Base-by-base conservation (phyloP, 1,284 basidiomycete genomes). In the Marasmius oreades region DNA sequence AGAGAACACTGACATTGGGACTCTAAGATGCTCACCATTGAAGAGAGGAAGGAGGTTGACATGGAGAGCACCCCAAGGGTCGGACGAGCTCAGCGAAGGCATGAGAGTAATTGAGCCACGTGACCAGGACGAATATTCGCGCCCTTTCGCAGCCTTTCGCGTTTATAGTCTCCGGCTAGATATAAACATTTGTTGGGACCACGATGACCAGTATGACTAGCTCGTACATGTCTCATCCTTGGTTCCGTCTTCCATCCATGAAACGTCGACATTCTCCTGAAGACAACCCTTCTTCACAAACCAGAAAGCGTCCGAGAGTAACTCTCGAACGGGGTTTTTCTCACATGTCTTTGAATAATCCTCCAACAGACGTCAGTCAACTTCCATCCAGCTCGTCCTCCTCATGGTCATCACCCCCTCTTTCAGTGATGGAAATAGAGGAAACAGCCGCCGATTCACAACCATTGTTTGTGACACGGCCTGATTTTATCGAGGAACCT, bases 11-110 rank as follows among this genome's bases (percentile, higher is more conserved):
- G 64, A 88, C 88, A 98, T 92, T 28, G 93, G 89, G 42, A 88
- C 83, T 62, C 87, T 82, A n/a, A 97, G 78, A 1, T 90, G 88
- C 65, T 96, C 92, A 44, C 93, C 91, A 55, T 97, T 97, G 76
- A 95, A 97, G 5, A 97, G 73, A 0, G 94, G 94, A 11, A 98
- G 74, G 6, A 97, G 85, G 67, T 92, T 85, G 23, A 95, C 85
- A 66, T 95, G 92, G 20, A 97, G 73, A 43, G 84, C 76, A 55
- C 85, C 82, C 93, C 93, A 95, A 10, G 92, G 88, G 63, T 85
- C 77, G 3, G 26, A 31, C 4, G 47, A 24, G 14, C 39, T 42
- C 39, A 42, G 39, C 7, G 39, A 42, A 42, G 39, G 39, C 39
- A 42, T 42, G 7, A 16, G 20, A 42, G 39, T n/a, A 5, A 42